Conservation (phyloP, 306 rosid genomes). For the Begonia fuchsioides region DNA sequence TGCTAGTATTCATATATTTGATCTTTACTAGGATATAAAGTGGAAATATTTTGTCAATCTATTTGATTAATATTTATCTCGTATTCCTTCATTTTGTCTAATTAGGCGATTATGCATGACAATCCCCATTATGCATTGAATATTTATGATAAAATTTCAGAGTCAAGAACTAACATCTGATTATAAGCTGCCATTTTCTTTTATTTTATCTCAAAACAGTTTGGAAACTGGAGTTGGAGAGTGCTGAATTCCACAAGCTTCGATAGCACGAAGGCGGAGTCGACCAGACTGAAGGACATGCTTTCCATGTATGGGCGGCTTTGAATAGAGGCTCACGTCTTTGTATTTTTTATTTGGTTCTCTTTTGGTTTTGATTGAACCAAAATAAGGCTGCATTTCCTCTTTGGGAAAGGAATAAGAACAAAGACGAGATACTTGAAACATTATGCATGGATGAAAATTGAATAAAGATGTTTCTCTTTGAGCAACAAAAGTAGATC, state of each 20-base stretch:
- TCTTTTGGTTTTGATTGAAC: too few relatives aligned
- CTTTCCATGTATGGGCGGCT: constrained; percentile 62
- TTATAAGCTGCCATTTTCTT: background rate
- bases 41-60: background rate
- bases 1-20: background rate
- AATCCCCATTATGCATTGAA: background rate
- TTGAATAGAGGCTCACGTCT: constrained; percentile 10
- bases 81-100: too few relatives aligned
- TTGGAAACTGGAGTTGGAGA: constrained; percentile 97
- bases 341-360: too few relatives aligned
- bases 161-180: background rate
- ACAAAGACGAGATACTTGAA: too few relatives aligned
- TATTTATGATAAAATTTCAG: background rate
- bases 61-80: too few relatives aligned
- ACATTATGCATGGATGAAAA: too few relatives aligned
- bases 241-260: constrained; percentile 50
- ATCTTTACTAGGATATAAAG: background rate
- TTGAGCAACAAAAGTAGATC: too few relatives aligned
- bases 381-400: too few relatives aligned
- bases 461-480: too few relatives aligned
- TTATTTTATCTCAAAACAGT: constrained; percentile 22
- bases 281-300: constrained; percentile 40
- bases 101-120: too few relatives aligned
- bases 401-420: too few relatives aligned
- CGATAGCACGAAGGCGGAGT: constrained; percentile 54